These are phyloP conservation scores for Arthrinium phaeospermum DNA, from an alignment of 2,329 filamentous ascomycete species.

Conservation along the genomic window DNA sequence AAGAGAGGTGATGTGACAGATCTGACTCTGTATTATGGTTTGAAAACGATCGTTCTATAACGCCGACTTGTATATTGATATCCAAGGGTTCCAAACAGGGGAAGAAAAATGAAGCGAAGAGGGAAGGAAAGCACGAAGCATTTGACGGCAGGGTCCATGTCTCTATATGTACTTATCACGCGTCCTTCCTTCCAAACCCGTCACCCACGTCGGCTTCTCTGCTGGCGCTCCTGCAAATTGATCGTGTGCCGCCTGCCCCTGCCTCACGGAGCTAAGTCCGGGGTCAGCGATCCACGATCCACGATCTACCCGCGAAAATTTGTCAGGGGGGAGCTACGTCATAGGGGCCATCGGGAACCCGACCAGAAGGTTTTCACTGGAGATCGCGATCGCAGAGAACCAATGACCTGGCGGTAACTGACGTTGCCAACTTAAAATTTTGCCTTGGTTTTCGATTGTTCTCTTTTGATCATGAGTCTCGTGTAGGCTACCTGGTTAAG, in stretches of 20 bases:
- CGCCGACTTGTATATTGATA: neutral
- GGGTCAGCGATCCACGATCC: neutral
- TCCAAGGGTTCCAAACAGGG: neutral
- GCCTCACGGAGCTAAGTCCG: slow-evolving; percentile 1
- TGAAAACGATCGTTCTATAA: neutral
- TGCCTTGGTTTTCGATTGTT: neutral
- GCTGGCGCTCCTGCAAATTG: neutral
- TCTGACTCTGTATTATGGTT: neutral
- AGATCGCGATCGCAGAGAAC: neutral
- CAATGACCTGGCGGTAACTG: neutral
- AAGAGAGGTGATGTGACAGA: neutral
- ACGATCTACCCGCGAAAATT: neutral
- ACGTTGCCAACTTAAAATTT: neutral
- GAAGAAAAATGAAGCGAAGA: neutral
- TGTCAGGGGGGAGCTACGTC: slow-evolving; percentile 2
- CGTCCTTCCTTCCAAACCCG: neutral
- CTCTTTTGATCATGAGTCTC: neutral
- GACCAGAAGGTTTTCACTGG: neutral
- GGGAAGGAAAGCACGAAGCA: neutral
- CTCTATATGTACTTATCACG: too few relatives aligned
- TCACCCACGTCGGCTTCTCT: neutral
- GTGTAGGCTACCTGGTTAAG: neutral
- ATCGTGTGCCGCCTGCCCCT: neutral
- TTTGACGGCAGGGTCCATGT: neutral
- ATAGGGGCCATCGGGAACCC: neutral